These are phyloP conservation scores for Kuraishia piskuri DNA, from an alignment of 805 yeast species.

Conservation along the genomic window DNA sequence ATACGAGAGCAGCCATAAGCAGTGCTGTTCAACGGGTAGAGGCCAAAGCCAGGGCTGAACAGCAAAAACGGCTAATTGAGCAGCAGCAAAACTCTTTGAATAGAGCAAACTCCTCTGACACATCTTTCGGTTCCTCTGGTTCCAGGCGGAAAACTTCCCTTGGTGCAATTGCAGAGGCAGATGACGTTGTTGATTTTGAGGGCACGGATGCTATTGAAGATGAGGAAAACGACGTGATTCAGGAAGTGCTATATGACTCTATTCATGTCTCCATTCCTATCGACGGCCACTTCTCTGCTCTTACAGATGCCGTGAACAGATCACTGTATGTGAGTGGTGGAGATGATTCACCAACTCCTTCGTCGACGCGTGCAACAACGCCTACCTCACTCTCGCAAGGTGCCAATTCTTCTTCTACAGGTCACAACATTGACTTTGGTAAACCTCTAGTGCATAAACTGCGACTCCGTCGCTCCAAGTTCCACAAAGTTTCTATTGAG, in stretches of 20 bases:
- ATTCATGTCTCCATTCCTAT: slow-evolving; percentile 59
- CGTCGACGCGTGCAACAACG: neutral
- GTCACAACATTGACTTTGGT: slow-evolving; percentile 20
- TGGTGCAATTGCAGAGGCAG: neutral
- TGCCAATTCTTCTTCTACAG: neutral
- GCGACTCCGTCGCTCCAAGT: slow-evolving; percentile 54
- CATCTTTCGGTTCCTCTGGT: neutral
- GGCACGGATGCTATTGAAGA: slow-evolving; percentile 11
- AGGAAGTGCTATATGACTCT: slow-evolving; percentile 69
- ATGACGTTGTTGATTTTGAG: slow-evolving; percentile 3
- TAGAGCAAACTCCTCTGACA: slow-evolving; percentile 1
- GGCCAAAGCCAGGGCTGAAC: slow-evolving; percentile 28
- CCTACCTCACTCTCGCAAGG: neutral
- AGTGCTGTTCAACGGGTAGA: slow-evolving; percentile 62
- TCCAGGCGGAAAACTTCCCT: neutral
- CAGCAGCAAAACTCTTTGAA: neutral
- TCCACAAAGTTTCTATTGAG: slow-evolving; percentile 51
- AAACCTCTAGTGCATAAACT: slow-evolving; percentile 31
- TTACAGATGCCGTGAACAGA: slow-evolving; percentile 48
- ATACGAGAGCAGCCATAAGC: slow-evolving; percentile 58
- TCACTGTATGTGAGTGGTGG: slow-evolving; percentile 17
- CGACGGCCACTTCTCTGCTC: slow-evolving; percentile 31
- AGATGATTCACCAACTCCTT: neutral
- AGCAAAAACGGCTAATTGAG: neutral
- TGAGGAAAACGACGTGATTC: slow-evolving; percentile 28